Base-by-base conservation (phyloP, 345 rosid genomes). In the Cardiospermum halicacabum region DNA sequence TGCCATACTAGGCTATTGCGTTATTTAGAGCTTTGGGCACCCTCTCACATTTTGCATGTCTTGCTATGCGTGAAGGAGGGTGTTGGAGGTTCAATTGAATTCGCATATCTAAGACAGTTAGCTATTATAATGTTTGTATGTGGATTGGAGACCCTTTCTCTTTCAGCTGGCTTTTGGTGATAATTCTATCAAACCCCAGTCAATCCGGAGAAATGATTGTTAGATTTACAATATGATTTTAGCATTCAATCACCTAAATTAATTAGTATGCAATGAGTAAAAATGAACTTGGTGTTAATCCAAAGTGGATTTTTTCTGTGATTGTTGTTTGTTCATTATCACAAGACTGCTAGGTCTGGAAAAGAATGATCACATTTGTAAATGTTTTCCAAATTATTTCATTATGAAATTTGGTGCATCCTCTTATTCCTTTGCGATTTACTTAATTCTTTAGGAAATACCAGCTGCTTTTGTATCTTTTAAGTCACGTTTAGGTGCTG, bases 381-480 rank as follows among this genome's bases (percentile, higher is more conserved):
- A 18, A 50, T n/a, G 32, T 58, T 26, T 4, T 64, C 13, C 22
- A 26, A 28, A 22, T 19, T 62, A 55, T 48, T 48, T 68, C 6
- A n/a, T 57, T 57, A 31, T 42, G 28, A 2, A 56, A 31, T 18
- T 57, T 72, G 51, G 66, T 66, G 47, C 48, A 59, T 13, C 63
- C 42, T 55, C 42, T 45, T 55, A 11, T 56, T 60, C 37, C n/a
- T 2, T 56, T 60, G 51, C 51, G 60, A 22, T 18, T 79, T 53
- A 30, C 47, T 70, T 64, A 68, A 31, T 43, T 64, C n/a, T 47
- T 60, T 81, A 92, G 98, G 91, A 86, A 79, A 84, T 88, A 55
- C 91, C 92, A 55, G 91, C 91, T 11, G 96, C 98, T 69, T 89
- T 92, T 45, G 98, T 92, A 34, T 88, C 98, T 45, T 92, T 92